phyloP scores from a whole-genome alignment of 345 rosid genomes.

The Gossypium longicalyx region DNA sequence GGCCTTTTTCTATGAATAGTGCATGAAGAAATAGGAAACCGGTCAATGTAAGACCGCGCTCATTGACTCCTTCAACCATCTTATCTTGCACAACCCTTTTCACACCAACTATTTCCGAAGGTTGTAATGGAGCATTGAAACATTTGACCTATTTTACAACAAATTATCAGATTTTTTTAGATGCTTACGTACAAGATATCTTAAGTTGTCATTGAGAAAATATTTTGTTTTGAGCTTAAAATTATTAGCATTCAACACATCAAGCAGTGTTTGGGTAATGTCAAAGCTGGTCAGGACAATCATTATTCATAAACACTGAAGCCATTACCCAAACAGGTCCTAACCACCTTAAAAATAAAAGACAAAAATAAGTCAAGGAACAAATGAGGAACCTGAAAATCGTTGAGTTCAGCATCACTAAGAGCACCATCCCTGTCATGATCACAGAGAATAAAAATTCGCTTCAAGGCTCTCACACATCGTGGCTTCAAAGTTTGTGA shows the following conservation, averaged over 20 bases:
- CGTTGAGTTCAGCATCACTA: slow-evolving; percentile 60
- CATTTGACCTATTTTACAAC: slow-evolving; percentile 75
- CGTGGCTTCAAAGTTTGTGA: slow-evolving; percentile 71
- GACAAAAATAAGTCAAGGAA: not conserved
- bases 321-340: not conserved
- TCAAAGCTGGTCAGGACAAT: not conserved
- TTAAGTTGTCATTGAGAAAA: not conserved
- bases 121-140: slow-evolving; percentile 90
- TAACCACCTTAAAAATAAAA: not conserved
- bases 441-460: slow-evolving; percentile 70
- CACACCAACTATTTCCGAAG: slow-evolving; percentile 90
- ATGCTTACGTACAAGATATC: slow-evolving; percentile 9
- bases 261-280: not conserved
- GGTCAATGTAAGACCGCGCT: slow-evolving; percentile 83
- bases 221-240: not conserved
- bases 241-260: not conserved
- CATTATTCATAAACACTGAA: not conserved
- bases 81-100: slow-evolving; percentile 95
- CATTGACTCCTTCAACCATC: slow-evolving; percentile 85
- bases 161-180: slow-evolving; percentile 25
- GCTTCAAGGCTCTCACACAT: slow-evolving; percentile 82
- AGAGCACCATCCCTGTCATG: slow-evolving; percentile 68
- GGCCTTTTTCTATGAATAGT: slow-evolving; percentile 92
- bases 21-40: slow-evolving; percentile 98
- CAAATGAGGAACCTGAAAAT: slow-evolving; percentile 54